These are phyloP conservation scores for Pyricularia pennisetigena DNA, from an alignment of 2,329 filamentous ascomycete species.

Conservation along the genomic window DNA sequence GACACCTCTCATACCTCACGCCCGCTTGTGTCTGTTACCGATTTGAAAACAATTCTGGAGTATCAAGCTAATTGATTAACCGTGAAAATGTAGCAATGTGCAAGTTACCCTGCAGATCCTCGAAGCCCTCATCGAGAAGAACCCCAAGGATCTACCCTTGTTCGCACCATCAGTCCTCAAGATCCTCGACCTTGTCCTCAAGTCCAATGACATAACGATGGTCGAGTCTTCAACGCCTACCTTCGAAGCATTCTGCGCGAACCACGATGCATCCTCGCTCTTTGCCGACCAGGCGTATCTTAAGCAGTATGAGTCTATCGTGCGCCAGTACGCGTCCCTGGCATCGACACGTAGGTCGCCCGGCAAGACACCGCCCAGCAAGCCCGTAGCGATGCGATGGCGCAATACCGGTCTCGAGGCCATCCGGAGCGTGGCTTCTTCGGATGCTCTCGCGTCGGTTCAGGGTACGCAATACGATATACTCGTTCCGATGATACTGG, in stretches of 20 bases:
- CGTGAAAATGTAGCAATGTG: slow-evolving; percentile 56
- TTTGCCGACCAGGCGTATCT: slow-evolving; percentile 80
- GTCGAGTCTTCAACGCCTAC: slow-evolving; percentile 81
- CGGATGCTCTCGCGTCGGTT: slow-evolving; percentile 68
- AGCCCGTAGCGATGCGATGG: slow-evolving; percentile 71
- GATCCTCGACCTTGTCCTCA: slow-evolving; percentile 73
- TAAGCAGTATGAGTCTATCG: slow-evolving; percentile 71
- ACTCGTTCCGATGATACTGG: slow-evolving; percentile 75
- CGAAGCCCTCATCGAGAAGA: slow-evolving; percentile 84
- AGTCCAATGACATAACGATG: slow-evolving; percentile 82
- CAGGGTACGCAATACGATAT: slow-evolving; percentile 67
- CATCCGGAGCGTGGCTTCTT: slow-evolving; percentile 70
- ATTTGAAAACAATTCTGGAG: background rate
- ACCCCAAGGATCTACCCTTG: slow-evolving; percentile 79
- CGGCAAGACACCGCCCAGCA: slow-evolving; percentile 48
- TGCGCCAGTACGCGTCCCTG: slow-evolving; percentile 69
- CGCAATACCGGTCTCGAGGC: slow-evolving; percentile 65
- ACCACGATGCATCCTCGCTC: slow-evolving; percentile 79
- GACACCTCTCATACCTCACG: background rate
- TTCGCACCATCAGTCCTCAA: slow-evolving; percentile 79
- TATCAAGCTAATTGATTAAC: background rate
- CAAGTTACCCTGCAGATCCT: slow-evolving; percentile 93
- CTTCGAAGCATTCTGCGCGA: slow-evolving; percentile 78
- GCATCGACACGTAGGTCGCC: slow-evolving; percentile 53
- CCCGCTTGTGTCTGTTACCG: background rate